These are phyloP conservation scores for Phytophthora palmivora DNA, from an alignment of 352 stramenopile genomes.

Conservation along the genomic window DNA sequence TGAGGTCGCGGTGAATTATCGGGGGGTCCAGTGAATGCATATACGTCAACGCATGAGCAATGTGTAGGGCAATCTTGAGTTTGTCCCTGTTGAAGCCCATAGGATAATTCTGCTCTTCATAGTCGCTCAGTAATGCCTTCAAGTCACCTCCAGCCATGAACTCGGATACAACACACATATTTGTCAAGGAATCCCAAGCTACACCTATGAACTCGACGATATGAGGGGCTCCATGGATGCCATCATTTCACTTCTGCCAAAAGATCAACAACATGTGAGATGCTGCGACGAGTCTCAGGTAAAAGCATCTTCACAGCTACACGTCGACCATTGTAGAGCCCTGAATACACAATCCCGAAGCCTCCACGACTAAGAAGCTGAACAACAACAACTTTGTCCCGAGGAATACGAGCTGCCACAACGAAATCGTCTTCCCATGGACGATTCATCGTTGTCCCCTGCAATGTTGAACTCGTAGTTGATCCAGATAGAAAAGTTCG, in stretches of 20 bases:
- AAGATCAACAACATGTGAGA: conserved; percentile 41
- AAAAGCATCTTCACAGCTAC: conserved; percentile 64
- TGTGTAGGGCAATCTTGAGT: too few species aligned
- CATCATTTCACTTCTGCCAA: conserved; percentile 60
- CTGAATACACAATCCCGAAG: conserved; percentile 58
- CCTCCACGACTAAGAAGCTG: conserved; percentile 48
- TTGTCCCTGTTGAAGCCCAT: too few species aligned
- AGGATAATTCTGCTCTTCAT: too few species aligned
- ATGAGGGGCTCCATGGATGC: conserved; percentile 41
- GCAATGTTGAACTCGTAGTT: conserved; percentile 19
- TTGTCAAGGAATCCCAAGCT: conserved; percentile 52
- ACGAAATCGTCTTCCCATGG: conserved; percentile 53
- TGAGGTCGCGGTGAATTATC: too few species aligned
- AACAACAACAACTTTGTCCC: conserved; percentile 43
- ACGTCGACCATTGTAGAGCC: conserved; percentile 36
- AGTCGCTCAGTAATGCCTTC: too few species aligned
- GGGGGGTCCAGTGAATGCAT: too few species aligned
- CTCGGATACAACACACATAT: conserved; percentile 62
- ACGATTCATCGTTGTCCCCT: conserved; percentile 12
- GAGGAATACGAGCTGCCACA: conserved; percentile 46
- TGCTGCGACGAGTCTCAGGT: conserved; percentile 41
- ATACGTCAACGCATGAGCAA: too few species aligned
- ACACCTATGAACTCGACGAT: conserved; percentile 64
- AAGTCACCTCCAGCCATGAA: too few species aligned
- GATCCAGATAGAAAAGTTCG: conserved; percentile 17